A percentile compares a stretch with the other conserved stretches of the same genome.
These are phyloP conservation scores for Adenanthera pavonina DNA, from an alignment of 306 rosid species.

Conservation along the genomic window DNA sequence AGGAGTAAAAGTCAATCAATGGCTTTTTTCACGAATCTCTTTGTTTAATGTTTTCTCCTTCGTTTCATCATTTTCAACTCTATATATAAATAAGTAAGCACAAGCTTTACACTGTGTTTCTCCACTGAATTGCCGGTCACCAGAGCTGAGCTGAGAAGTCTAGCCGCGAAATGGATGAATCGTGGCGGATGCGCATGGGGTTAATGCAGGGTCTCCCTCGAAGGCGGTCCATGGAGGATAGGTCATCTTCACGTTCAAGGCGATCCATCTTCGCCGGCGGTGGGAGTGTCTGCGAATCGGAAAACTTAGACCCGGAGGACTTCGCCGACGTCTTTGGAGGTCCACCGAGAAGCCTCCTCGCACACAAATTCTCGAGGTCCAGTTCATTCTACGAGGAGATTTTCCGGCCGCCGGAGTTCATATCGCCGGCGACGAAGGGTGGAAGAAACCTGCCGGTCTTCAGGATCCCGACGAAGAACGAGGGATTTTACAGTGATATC, in stretches of 20 bases:
- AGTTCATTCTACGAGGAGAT: conserved; percentile 61
- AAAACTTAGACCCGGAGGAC: conserved; percentile 51
- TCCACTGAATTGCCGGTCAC: conserved; percentile 22
- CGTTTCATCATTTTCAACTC: conserved; percentile 14
- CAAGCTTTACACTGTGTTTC: conserved; percentile 16
- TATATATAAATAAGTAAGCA: conserved; percentile 30
- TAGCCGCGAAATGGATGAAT: conserved; percentile 61
- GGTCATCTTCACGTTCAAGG: conserved; percentile 26
- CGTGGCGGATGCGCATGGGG: conserved; percentile 64
- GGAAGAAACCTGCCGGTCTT: conserved; percentile 69
- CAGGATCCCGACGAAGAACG: conserved; percentile 65
- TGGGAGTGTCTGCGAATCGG: conserved; percentile 17
- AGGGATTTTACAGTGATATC: conserved; percentile 68
- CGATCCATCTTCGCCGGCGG: conserved; percentile 44
- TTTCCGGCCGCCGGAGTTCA: conserved; percentile 54
- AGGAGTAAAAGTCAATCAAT: conserved; percentile 46
- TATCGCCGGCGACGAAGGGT: conserved; percentile 32
- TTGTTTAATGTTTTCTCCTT: not conserved
- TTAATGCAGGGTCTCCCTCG: conserved; percentile 55
- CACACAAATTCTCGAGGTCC: conserved; percentile 50
- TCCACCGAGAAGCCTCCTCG: conserved; percentile 71
- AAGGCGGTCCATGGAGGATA: conserved; percentile 55
- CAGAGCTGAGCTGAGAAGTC: conserved; percentile 3
- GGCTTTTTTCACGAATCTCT: conserved; percentile 34
- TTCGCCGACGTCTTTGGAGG: conserved; percentile 91